phyloP scores from a whole-genome alignment of 768 basidiomycete genomes.

The Amanita pallidorosea region DNA sequence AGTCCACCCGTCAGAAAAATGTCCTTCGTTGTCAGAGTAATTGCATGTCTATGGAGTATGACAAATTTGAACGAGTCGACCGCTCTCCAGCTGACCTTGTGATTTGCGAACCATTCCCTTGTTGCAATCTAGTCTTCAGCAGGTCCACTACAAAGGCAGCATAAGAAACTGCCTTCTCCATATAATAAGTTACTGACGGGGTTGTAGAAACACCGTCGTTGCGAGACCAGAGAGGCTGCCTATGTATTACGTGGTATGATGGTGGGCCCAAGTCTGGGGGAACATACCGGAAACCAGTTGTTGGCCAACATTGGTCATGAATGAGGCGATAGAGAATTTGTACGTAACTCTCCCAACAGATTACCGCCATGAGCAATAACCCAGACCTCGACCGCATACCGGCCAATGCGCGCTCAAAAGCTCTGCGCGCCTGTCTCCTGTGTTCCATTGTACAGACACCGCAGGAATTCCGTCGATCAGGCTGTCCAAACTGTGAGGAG shows the following conservation, averaged over 20 bases:
- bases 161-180: not conserved
- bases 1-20: constrained; percentile 58
- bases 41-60: constrained; percentile 19
- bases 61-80: not conserved
- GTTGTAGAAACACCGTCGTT: constrained; percentile 66
- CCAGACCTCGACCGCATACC: constrained; percentile 3
- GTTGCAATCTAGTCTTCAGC: constrained; percentile 86
- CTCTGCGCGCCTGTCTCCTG: constrained; percentile 82
- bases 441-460: constrained; percentile 87
- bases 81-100: constrained; percentile 19
- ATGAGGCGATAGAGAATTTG: not conserved
- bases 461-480: constrained; percentile 70
- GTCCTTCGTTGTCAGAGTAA: constrained; percentile 40
- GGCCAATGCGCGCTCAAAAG: constrained; percentile 31
- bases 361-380: not conserved
- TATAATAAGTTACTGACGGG: constrained; percentile 38
- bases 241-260: constrained; percentile 15
- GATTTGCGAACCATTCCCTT: constrained; percentile 44
- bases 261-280: not conserved
- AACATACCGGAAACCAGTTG: constrained; percentile 50
- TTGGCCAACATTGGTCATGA: constrained; percentile 60
- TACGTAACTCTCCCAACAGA: not conserved
- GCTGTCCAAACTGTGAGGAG: constrained; percentile 98
- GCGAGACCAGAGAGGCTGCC: constrained; percentile 74
- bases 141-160: constrained; percentile 53